Evolutionary conservation across 345 rosid species (phyloP).

Genomic region (Syzygium jambos): DNA sequence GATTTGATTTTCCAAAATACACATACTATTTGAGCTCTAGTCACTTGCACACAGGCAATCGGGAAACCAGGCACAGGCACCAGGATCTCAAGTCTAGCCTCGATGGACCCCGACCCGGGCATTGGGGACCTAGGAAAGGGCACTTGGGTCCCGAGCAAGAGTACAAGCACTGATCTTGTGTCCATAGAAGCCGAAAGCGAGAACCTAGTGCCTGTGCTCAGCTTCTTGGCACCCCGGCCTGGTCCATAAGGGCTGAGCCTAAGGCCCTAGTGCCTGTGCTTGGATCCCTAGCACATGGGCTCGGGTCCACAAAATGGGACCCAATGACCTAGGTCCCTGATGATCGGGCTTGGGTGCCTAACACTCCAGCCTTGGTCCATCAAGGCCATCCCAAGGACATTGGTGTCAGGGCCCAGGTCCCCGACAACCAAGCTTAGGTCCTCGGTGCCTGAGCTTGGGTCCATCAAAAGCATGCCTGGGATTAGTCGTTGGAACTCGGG

Average conservation of each 20-base stretch:
- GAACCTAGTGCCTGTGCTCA: background rate
- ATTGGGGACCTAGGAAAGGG: background rate
- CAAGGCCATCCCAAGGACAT: background rate
- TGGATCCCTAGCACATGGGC: background rate
- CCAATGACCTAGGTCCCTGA: accelerated
- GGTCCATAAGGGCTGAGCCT: too few species aligned
- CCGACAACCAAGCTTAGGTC: background rate
- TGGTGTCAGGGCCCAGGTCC: background rate
- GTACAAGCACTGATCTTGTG: accelerated
- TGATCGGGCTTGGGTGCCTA: background rate
- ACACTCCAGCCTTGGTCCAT: background rate
- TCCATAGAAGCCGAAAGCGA: background rate
- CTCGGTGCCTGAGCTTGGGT: background rate
- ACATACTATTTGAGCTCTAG: background rate
- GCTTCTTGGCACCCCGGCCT: background rate
- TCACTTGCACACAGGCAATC: accelerated
- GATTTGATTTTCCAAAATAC: background rate
- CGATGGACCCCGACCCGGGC: background rate
- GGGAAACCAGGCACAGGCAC: background rate
- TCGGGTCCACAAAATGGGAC: background rate
- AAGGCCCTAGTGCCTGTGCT: background rate
- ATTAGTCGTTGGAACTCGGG: background rate
- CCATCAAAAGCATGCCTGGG: accelerated
- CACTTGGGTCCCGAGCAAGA: background rate
- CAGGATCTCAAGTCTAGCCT: accelerated